Evolutionary conservation across 2,329 filamentous ascomycete genomes (phyloP).

Genomic region (Alternaria conjuncta): DNA sequence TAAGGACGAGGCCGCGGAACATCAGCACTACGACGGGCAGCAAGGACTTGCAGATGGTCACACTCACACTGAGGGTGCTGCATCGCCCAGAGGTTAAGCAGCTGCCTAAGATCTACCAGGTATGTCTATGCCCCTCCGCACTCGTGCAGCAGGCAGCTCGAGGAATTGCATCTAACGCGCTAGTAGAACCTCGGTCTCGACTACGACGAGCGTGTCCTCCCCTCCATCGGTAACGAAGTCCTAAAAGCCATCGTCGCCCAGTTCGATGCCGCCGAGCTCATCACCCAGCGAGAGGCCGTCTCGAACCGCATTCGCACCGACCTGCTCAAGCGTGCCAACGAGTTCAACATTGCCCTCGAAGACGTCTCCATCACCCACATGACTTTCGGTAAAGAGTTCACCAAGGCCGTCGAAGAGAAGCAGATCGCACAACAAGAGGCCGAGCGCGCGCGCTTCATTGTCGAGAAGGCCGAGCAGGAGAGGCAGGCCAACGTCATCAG

Average conservation of each 20-base stretch:
- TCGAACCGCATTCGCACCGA: constrained; percentile 92
- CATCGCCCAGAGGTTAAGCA: constrained; percentile 92
- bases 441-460: constrained; percentile 95
- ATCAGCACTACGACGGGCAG: constrained; percentile 96
- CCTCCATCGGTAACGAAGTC: constrained; percentile 63
- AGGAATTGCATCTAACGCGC: neutral
- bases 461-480: constrained; percentile 98
- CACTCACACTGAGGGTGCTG: constrained; percentile 92
- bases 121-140: constrained; percentile 53
- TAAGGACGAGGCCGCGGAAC: constrained; percentile 95
- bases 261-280: constrained; percentile 68
- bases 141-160: too few species aligned
- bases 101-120: constrained; percentile 98
- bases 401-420: constrained; percentile 98
- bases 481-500: constrained; percentile 98
- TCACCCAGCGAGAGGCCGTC: constrained; percentile 97
- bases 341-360: constrained; percentile 99
- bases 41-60: constrained; percentile 99
- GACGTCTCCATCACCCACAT: constrained; percentile 99
- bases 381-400: constrained; percentile 99
- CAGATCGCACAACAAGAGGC: constrained; percentile 99
- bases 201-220: constrained; percentile 77
- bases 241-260: constrained; percentile 62
- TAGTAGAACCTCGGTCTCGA: constrained; percentile 90
- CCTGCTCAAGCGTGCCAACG: constrained; percentile 86